Percentiles rank a stretch among this genome's conserved stretches.
These are phyloP conservation scores for Globisporangium ultimum DNA, from an alignment of 352 stramenopile species.

Conservation along the genomic window DNA sequence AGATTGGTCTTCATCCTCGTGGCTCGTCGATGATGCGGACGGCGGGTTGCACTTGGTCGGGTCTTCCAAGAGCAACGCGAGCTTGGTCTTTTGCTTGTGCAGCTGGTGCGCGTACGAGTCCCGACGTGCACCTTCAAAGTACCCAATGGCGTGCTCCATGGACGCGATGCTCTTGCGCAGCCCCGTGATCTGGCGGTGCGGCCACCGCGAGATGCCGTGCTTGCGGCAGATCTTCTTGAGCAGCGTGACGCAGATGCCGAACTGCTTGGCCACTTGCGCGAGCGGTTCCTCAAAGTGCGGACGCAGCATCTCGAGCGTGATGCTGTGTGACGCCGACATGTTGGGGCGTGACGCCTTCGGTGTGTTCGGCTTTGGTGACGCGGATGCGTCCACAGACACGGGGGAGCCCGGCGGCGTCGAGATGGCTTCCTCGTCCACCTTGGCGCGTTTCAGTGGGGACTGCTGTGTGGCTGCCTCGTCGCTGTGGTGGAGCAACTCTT, in stretches of 20 bases:
- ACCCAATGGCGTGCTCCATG: constrained; percentile 80
- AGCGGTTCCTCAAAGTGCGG: constrained; percentile 85
- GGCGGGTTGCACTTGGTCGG: constrained; percentile 48
- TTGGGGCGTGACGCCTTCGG: constrained; percentile 38
- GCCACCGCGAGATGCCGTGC: constrained; percentile 77
- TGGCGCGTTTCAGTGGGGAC: neutral
- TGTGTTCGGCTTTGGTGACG: neutral
- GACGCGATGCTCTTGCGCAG: constrained; percentile 84
- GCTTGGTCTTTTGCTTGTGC: constrained; percentile 72
- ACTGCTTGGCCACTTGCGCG: constrained; percentile 66
- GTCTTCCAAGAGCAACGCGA: constrained; percentile 58
- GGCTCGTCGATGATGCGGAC: constrained; percentile 11
- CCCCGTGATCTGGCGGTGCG: constrained; percentile 84
- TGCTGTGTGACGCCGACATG: constrained; percentile 73
- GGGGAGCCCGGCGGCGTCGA: neutral
- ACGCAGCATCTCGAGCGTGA: constrained; percentile 79
- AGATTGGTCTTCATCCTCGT: neutral
- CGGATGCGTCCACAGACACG: constrained; percentile 3
- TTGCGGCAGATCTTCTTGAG: constrained; percentile 86
- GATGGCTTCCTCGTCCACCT: neutral
- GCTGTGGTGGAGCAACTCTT: too few species aligned
- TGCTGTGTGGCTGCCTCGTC: too few species aligned
- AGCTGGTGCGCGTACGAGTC: constrained; percentile 73
- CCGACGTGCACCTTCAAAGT: constrained; percentile 66
- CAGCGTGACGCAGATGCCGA: constrained; percentile 82